Evolutionary conservation across 768 basidiomycete genomes (phyloP), one percentile per base, ranked within the genome.

Genomic region (Leucosporidium creatinivorum): DNA sequence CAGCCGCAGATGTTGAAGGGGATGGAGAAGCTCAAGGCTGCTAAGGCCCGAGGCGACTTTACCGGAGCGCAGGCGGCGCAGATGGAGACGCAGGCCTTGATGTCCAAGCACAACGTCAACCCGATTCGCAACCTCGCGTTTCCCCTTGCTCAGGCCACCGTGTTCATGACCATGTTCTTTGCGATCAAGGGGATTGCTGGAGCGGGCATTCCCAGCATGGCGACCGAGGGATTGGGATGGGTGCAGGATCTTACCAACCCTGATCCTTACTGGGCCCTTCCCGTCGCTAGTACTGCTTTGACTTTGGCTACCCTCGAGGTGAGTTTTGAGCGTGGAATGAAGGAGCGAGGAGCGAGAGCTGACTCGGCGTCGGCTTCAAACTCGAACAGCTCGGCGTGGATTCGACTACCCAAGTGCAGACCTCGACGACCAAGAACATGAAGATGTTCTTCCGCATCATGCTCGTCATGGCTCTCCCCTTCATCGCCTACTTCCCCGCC

Each of bases 131-230:
- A 85, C 69, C 69, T 87, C n/a, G 60, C 85, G 21, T 80, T 82
- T 63, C 84, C 85, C 12, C 66, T 92, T 63, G 73, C 87, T 1
- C 92, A 94, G 77, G 76, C 91, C 26, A 85, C 89, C 1, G 81
- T 91, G 52, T 86, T 88, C 56, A 79, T 96, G 39, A 86, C 87
- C 19, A 79, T 90, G 80, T 98, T 98, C 83, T 87, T 91, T 72
- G 90, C 84, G 23, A 77, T 94, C 63, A 85, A 85, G 78, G 80
- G 80, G 57, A 83, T 98, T 81, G 86, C 87, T 73, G 80, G 82
- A 58, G 77, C 86, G 55, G 89, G 90, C 0, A 77, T 96, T 25
- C 82, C 82, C 62, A 91, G 91, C 79, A 77, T 97, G 74, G 82
- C 83, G 70, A 80, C 85, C 68, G 91, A 89, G 66, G 92, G 93